Evolutionary conservation across 441 rosid species (phyloP), one percentile per base, ranked within the genome.

Genomic region (Arabidopsis hybrid): DNA sequence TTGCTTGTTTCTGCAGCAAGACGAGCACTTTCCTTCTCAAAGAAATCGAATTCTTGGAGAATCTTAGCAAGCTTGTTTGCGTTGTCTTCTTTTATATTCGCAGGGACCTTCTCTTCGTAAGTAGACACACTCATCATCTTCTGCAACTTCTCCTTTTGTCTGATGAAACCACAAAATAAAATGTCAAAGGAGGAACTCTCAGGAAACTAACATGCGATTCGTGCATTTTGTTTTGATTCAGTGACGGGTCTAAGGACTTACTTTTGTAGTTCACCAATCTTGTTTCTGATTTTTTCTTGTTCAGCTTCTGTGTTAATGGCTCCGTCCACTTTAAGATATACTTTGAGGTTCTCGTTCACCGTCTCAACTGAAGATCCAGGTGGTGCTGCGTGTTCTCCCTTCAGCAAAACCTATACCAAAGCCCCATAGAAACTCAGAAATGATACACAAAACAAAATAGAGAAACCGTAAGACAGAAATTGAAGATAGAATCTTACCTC

Each of bases 81-180:
- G 31, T 88, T 87, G 57, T 85, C 91, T 35, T 91, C 93, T 71
- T 84, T 94, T 55, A 92, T 75, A 51, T 81, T 86, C 21, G 82
- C 58, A 11, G 96, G 95, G 50, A 84, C 99, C 78, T 88, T 92
- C 61, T 92, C 93, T 67, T 81, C 89, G 47, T 95, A 92, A 32
- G 91, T 90, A n/a, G 90, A 65, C 52, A 80, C 84, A 55, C 75
- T 84, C 76, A 92, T 88, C n/a, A 71, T 74, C 85, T 91, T 90
- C 75, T 84, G 84, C 82, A 95, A 63, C 79, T 88, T 95, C 70
- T 92, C 96, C 65, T 76, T 82, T 81, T 91, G 98, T 88, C 98
- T 95, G 80, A 59, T 51, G 36, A 58, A 50, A 50, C 51, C 50
- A 71, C 7, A 65, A 32, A 55, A 3, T 1, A 18, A 17, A 32